Percentiles rank a stretch among this genome's conserved stretches.
These are phyloP conservation scores for Pythium sukuiense DNA, from an alignment of 352 stramenopile genomes.

Conservation along the genomic window DNA sequence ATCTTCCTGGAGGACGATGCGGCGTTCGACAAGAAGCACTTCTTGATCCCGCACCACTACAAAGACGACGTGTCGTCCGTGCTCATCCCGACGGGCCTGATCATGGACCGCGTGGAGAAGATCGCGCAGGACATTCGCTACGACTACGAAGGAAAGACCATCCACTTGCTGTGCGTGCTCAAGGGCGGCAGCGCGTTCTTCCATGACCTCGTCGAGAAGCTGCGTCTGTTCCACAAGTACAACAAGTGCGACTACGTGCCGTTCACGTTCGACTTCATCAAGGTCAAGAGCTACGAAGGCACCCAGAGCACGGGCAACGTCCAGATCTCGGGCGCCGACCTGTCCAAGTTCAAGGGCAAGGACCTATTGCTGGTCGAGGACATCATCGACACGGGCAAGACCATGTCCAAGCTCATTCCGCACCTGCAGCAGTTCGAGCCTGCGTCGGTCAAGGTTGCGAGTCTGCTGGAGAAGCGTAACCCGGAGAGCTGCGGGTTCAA, in stretches of 20 bases:
- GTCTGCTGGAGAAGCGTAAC: slow-evolving; percentile 94
- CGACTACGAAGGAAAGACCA: slow-evolving; percentile 87
- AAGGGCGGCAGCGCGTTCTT: slow-evolving; percentile 92
- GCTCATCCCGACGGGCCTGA: slow-evolving; percentile 89
- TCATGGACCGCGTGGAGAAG: slow-evolving; percentile 91
- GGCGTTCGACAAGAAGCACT: slow-evolving; percentile 71
- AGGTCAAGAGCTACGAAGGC: slow-evolving; percentile 95
- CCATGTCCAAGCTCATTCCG: slow-evolving; percentile 91
- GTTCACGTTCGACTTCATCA: slow-evolving; percentile 95
- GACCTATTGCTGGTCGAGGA: slow-evolving; percentile 96
- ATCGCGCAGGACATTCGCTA: slow-evolving; percentile 90
- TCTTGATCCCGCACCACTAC: slow-evolving; percentile 82
- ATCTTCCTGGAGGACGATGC: slow-evolving; percentile 67
- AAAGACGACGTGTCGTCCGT: slow-evolving; percentile 80
- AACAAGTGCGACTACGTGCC: slow-evolving; percentile 87
- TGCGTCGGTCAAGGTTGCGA: slow-evolving; percentile 87
- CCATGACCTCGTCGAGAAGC: slow-evolving; percentile 83
- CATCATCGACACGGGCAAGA: slow-evolving; percentile 97
- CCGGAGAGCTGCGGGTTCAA: slow-evolving; percentile 86
- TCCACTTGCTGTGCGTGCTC: slow-evolving; percentile 92
- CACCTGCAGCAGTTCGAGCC: slow-evolving; percentile 79
- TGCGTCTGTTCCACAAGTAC: slow-evolving; percentile 86
- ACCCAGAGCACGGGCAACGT: slow-evolving; percentile 91
- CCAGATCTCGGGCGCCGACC: slow-evolving; percentile 86
- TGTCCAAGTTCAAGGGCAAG: slow-evolving; percentile 86